These are phyloP conservation scores for Amauroascus niger DNA, from an alignment of 2,329 filamentous ascomycete genomes.

Conservation along the genomic window DNA sequence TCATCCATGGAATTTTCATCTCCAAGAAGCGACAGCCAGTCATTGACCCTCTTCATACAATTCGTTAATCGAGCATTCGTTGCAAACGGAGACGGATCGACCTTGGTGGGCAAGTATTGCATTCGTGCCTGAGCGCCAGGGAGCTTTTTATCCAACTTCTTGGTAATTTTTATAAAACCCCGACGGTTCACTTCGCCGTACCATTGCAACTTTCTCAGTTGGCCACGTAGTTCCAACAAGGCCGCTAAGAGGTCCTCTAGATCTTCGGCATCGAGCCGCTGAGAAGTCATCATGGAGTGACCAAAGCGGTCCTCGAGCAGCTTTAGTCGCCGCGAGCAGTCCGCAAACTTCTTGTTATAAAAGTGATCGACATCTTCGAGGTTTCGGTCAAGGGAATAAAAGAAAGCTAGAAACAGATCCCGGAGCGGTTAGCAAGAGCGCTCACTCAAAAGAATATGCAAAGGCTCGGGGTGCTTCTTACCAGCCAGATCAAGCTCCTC, in stretches of 20 bases:
- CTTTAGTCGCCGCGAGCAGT: slow-evolving; percentile 72
- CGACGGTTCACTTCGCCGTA: slow-evolving; percentile 94
- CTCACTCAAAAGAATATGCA: neutral
- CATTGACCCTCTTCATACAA: slow-evolving; percentile 64
- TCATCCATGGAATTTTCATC: slow-evolving; percentile 72
- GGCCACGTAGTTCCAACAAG: slow-evolving; percentile 74
- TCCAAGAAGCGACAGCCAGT: slow-evolving; percentile 75
- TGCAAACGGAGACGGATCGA: slow-evolving; percentile 79
- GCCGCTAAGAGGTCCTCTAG: slow-evolving; percentile 83
- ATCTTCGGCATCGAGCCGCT: slow-evolving; percentile 76
- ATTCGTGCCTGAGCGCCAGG: slow-evolving; percentile 65
- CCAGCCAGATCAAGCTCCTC: slow-evolving; percentile 80
- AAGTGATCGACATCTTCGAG: slow-evolving; percentile 94
- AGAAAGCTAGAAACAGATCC: slow-evolving; percentile 66
- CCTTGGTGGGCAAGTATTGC: slow-evolving; percentile 79
- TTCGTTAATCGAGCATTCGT: slow-evolving; percentile 55
- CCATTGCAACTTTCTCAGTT: slow-evolving; percentile 88
- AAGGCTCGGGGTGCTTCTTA: slow-evolving; percentile 41
- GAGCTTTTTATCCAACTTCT: slow-evolving; percentile 96
- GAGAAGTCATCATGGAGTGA: slow-evolving; percentile 56
- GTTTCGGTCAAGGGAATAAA: slow-evolving; percentile 91
- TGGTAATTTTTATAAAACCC: slow-evolving; percentile 96
- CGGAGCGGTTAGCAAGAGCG: neutral
- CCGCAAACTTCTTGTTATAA: slow-evolving; percentile 90
- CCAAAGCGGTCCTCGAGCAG: slow-evolving; percentile 84